A percentile compares a stretch with the other conserved stretches of the same genome.
These are phyloP conservation scores for Vitis labrusca DNA, from an alignment of 164 flowering plant genomes.

Conservation along the genomic window DNA sequence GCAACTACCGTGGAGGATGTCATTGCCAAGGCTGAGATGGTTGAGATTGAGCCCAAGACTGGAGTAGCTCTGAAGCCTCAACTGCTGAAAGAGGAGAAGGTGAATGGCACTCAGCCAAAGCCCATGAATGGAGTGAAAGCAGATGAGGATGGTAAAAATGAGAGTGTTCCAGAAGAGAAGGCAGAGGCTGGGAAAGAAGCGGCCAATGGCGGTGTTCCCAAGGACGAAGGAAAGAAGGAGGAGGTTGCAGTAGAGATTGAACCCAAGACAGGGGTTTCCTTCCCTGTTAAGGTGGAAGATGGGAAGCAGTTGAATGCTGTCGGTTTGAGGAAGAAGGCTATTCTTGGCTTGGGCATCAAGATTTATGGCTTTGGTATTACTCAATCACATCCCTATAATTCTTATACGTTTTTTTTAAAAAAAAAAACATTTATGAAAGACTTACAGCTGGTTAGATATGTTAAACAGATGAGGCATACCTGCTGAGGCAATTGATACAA, in stretches of 20 bases:
- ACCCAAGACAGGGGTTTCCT: conserved; percentile 61
- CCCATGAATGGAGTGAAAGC: conserved; percentile 6
- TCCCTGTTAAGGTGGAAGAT: conserved; percentile 45
- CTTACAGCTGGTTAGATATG: no score
- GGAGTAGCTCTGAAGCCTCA: conserved; percentile 5
- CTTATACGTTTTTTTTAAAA: not conserved
- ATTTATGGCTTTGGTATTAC: conserved; percentile 57
- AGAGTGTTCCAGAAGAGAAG: conserved; percentile 7
- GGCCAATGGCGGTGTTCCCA: no score
- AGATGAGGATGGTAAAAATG: conserved; percentile 8
- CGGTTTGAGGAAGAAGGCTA: conserved; percentile 59
- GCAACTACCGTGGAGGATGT: conserved; percentile 35
- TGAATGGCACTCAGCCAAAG: not conserved
- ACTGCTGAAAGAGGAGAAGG: not conserved
- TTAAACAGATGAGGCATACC: not conserved
- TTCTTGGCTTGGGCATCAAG: conserved; percentile 58
- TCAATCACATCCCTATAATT: not conserved
- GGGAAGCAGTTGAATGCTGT: conserved; percentile 49
- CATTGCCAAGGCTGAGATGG: conserved; percentile 28
- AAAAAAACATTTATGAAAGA: no score
- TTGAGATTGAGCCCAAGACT: conserved; percentile 31
- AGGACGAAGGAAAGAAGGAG: not conserved
- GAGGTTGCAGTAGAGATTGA: conserved; percentile 42
- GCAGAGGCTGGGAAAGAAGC: not conserved
- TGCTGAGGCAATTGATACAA: not conserved